Conservation (phyloP, 805 yeast species). For the Ogataea neopini region DNA sequence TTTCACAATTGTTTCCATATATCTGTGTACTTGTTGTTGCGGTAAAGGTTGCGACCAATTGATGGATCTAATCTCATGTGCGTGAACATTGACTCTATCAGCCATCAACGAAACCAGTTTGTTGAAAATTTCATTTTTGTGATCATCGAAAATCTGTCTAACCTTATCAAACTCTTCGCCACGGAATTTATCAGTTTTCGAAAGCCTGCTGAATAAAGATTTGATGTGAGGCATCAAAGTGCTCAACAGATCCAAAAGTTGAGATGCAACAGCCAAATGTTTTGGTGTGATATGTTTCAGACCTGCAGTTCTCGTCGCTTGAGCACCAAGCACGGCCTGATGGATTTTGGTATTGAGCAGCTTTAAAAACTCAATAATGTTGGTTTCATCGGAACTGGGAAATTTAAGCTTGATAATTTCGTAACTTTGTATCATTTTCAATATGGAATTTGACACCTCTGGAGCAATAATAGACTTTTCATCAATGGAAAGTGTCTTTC, state of each 20-base stretch:
- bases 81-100: conserved; percentile 57
- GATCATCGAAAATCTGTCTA: conserved; percentile 50
- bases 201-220: conserved; percentile 31
- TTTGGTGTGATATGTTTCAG: conserved; percentile 72
- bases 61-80: conserved; percentile 45
- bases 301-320: conserved; percentile 74
- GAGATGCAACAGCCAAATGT: conserved; percentile 67
- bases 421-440: conserved; percentile 49
- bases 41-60: conserved; percentile 52
- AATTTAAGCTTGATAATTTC: conserved; percentile 57
- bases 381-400: conserved; percentile 49
- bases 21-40: conserved; percentile 52
- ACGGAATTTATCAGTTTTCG: conserved; percentile 33
- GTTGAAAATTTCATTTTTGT: conserved; percentile 59
- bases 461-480: conserved; percentile 61
- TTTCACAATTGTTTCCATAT: conserved; percentile 65
- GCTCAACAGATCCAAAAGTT: conserved; percentile 55
- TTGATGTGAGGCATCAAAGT: conserved; percentile 39
- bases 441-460: conserved; percentile 43
- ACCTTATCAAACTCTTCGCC: conserved; percentile 42
- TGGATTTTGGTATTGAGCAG: conserved; percentile 55
- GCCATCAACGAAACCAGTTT: conserved; percentile 71
- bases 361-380: conserved; percentile 47
- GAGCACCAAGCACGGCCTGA: conserved; percentile 68
- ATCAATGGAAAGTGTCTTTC: conserved; percentile 44